A percentile compares a stretch with the other conserved stretches of the same genome.
phyloP scores from a whole-genome alignment of 164 flowering plant species.

The Amborella trichopoda region DNA sequence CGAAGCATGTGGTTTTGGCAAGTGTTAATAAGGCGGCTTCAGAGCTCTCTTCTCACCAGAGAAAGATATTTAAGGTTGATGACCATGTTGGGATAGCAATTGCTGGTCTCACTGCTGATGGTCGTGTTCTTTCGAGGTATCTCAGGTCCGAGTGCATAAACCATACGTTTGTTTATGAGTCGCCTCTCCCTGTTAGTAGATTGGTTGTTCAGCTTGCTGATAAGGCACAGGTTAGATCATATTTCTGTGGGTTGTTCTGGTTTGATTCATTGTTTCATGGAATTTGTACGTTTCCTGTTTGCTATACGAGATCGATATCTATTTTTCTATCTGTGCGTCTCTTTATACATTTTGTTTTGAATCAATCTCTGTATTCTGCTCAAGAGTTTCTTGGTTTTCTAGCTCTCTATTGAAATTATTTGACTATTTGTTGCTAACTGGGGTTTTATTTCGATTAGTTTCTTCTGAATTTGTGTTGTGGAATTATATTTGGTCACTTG shows the following conservation, averaged over 20 bases:
- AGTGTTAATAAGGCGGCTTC: slow-evolving; percentile 89
- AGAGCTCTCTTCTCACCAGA: slow-evolving; percentile 92
- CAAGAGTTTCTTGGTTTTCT: too few species aligned
- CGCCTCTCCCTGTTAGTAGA: slow-evolving; percentile 82
- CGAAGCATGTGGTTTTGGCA: slow-evolving; percentile 73
- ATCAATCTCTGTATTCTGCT: too few species aligned
- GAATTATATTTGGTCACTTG: too few species aligned
- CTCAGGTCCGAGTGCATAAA: slow-evolving; percentile 83
- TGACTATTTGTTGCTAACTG: too few species aligned
- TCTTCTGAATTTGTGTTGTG: too few species aligned
- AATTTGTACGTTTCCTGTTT: too few species aligned
- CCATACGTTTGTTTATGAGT: slow-evolving; percentile 64
- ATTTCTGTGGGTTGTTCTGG: neutral
- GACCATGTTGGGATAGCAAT: slow-evolving; percentile 95
- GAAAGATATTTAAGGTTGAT: slow-evolving; percentile 93
- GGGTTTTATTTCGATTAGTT: too few species aligned
- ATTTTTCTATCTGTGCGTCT: too few species aligned
- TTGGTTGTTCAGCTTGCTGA: slow-evolving; percentile 95
- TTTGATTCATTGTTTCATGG: neutral
- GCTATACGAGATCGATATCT: too few species aligned
- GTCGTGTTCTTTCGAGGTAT: slow-evolving; percentile 77
- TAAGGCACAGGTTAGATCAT: slow-evolving; percentile 69
- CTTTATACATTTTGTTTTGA: too few species aligned
- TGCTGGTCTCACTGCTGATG: slow-evolving; percentile 96
- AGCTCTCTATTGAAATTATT: too few species aligned